Conservation (phyloP, 768 basidiomycete genomes). For the Termitomyces heimii region DNA sequence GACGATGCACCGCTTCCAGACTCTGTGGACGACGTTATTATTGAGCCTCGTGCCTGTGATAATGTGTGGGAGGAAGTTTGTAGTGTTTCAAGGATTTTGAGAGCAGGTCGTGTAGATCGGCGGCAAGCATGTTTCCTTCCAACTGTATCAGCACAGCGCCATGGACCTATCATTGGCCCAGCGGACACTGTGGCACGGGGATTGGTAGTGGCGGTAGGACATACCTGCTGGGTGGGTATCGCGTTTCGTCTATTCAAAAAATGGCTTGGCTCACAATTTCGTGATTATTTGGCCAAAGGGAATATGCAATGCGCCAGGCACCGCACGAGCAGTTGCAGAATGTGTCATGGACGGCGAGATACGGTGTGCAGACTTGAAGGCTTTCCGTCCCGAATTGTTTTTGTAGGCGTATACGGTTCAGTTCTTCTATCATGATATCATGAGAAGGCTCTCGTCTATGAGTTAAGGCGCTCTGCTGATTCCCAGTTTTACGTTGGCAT, state of each 20-base stretch:
- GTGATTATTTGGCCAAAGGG: conserved; percentile 36
- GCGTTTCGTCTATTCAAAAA: background rate
- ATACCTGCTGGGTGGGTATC: conserved; percentile 67
- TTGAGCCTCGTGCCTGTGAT: conserved; percentile 52
- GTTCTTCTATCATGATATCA: background rate
- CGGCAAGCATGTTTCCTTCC: conserved; percentile 80
- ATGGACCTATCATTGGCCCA: conserved; percentile 68
- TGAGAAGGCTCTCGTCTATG: background rate
- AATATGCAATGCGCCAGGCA: conserved; percentile 81
- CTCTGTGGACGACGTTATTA: conserved; percentile 65
- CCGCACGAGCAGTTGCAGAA: conserved; percentile 67
- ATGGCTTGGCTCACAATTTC: background rate
- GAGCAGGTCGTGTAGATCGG: conserved; percentile 43
- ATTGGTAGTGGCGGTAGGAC: conserved; percentile 69
- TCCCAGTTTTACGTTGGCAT: background rate
- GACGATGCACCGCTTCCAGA: conserved; percentile 66
- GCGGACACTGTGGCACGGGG: conserved; percentile 51
- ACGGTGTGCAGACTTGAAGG: conserved; percentile 46
- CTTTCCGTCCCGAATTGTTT: conserved; percentile 35
- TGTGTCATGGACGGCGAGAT: conserved; percentile 64
- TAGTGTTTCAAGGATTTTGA: conserved; percentile 54
- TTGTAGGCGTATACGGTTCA: conserved; percentile 14
- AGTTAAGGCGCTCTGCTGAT: background rate
- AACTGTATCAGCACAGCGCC: conserved; percentile 42
- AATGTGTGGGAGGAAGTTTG: conserved; percentile 48